These are phyloP conservation scores for Chiua sp. DNA, from an alignment of 1,284 basidiomycete genomes.

Conservation along the genomic window DNA sequence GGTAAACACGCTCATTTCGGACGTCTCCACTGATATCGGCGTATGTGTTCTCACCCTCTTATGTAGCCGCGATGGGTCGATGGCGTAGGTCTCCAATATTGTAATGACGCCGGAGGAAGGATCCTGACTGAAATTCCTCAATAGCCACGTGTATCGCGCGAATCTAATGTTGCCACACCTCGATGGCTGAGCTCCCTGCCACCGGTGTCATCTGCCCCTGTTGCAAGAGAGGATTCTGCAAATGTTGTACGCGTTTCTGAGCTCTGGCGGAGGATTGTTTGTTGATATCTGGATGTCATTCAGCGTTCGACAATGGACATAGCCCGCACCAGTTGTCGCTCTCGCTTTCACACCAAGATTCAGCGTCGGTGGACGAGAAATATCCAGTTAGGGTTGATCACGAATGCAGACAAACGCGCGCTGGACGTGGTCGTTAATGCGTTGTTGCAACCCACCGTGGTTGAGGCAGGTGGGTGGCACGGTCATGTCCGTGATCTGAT, in stretches of 20 bases:
- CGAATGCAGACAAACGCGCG: slow-evolving; percentile 69
- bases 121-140: slow-evolving; percentile 64
- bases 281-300: no score
- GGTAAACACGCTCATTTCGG: no score
- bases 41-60: no score
- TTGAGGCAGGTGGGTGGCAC: slow-evolving; percentile 65
- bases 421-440: slow-evolving; percentile 75
- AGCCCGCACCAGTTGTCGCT: slow-evolving; percentile 65
- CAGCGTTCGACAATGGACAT: slow-evolving; percentile 71
- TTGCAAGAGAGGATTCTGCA: slow-evolving; percentile 54
- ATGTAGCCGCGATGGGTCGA: neutral
- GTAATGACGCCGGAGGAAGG: slow-evolving; percentile 58
- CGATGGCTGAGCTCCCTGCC: slow-evolving; percentile 63
- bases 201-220: slow-evolving; percentile 55
- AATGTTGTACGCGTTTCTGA: slow-evolving; percentile 51
- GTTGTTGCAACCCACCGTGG: slow-evolving; percentile 77
- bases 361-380: slow-evolving; percentile 80
- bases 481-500: no score
- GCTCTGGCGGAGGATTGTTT: no score
- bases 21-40: no score
- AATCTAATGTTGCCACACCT: slow-evolving; percentile 36
- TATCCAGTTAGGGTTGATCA: slow-evolving; percentile 74
- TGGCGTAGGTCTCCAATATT: slow-evolving; percentile 53
- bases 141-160: slow-evolving; percentile 43
- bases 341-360: slow-evolving; percentile 58